phyloP scores from a whole-genome alignment of 1,139 yeast species.

The Sugiyamaella neomexicana region DNA sequence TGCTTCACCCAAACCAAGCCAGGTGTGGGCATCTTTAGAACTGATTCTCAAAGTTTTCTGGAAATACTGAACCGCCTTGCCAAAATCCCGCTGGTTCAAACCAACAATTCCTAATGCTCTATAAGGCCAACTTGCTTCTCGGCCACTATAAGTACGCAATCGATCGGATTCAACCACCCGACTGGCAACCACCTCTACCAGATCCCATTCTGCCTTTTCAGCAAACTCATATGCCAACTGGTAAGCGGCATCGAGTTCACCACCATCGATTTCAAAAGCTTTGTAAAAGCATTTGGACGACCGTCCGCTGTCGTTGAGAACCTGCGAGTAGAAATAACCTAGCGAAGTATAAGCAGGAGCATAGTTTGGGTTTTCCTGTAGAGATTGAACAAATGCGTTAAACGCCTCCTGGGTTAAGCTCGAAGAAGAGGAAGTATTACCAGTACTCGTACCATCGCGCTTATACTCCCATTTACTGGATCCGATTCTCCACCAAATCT shows the following conservation, averaged over 20 bases:
- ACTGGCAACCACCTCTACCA: conserved; percentile 73
- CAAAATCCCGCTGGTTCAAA: conserved; percentile 69
- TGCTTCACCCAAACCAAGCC: conserved; percentile 96
- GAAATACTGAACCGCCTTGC: conserved; percentile 82
- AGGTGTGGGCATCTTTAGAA: conserved; percentile 68
- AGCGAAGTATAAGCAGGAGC: conserved; percentile 80
- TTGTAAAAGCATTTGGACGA: conserved; percentile 87
- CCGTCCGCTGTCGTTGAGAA: conserved; percentile 58
- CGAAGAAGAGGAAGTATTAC: not conserved
- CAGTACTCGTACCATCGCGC: conserved; percentile 18
- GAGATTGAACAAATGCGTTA: conserved; percentile 57
- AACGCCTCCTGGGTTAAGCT: conserved; percentile 43
- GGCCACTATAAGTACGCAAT: conserved; percentile 43
- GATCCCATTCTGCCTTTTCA: conserved; percentile 71
- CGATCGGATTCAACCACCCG: conserved; percentile 58
- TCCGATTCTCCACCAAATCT: conserved; percentile 71
- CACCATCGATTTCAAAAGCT: conserved; percentile 83
- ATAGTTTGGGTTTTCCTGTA: conserved; percentile 61
- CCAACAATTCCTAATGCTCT: conserved; percentile 80
- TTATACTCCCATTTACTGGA: conserved; percentile 49
- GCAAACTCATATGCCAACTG: conserved; percentile 71
- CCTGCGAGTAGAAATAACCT: conserved; percentile 65
- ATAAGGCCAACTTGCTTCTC: conserved; percentile 74
- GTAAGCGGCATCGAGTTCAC: conserved; percentile 73
- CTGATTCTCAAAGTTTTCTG: conserved; percentile 78